Evolutionary conservation across 192 early-diverging fungal genomes (phyloP).

Genomic region (Funneliformis mosseae): DNA sequence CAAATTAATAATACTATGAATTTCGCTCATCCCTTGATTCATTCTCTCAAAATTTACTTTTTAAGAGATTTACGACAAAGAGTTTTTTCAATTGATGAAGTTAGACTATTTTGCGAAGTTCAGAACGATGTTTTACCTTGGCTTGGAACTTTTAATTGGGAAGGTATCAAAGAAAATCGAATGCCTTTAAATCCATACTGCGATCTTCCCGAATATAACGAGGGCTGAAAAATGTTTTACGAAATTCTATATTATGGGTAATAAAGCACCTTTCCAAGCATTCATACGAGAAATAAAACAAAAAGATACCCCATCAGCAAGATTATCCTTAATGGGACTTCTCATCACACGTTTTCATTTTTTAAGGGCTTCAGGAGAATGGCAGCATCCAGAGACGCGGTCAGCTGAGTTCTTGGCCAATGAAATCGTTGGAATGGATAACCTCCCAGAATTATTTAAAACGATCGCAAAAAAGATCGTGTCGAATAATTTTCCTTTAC

Average conservation of each 20-base stretch:
- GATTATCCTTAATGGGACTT: conserved; percentile 18
- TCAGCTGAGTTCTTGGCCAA: neutral
- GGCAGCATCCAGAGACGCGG: neutral
- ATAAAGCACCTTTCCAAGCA: neutral
- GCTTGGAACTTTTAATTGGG: conserved; percentile 22
- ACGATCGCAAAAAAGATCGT: neutral
- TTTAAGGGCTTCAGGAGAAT: conserved; percentile 23
- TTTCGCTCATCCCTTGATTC: neutral
- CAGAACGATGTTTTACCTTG: conserved; percentile 23
- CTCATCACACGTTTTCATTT: conserved; percentile 2
- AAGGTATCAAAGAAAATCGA: neutral
- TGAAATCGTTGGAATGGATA: neutral
- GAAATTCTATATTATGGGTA: neutral
- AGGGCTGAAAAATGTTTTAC: neutral
- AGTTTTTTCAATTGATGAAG: conserved; percentile 19
- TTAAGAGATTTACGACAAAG: conserved; percentile 13
- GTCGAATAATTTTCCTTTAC: conserved; percentile 11
- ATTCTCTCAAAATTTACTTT: conserved; percentile 32
- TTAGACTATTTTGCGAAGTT: conserved; percentile 24
- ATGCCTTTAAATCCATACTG: conserved; percentile 32
- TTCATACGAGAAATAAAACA: neutral
- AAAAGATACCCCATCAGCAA: neutral
- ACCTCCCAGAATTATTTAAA: neutral
- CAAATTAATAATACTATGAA: conserved; percentile 8
- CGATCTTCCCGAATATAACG: neutral